These are phyloP conservation scores for Haematococcus sp. DNA, from an alignment of 139 green algal genomes.

Conservation along the genomic window DNA sequence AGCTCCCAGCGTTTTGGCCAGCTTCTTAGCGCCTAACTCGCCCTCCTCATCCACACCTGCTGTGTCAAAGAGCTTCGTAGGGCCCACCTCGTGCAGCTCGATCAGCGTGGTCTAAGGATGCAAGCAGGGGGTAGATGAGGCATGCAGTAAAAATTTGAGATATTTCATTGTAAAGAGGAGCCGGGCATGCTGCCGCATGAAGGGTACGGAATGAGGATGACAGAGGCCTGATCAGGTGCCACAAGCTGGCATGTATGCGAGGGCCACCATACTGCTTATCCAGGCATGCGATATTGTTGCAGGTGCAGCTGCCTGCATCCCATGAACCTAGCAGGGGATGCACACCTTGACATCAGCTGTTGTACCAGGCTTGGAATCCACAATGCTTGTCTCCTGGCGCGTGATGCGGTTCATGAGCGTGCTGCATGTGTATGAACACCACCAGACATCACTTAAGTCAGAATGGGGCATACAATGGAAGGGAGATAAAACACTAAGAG, in stretches of 20 bases:
- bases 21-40: constrained; percentile 59
- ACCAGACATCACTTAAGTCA: too few species aligned
- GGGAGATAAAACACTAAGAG: too few species aligned
- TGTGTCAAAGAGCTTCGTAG: constrained; percentile 67
- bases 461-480: too few species aligned
- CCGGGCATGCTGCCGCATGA: too few species aligned
- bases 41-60: constrained; percentile 47
- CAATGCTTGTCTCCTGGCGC: constrained; percentile 63
- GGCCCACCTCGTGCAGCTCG: constrained; percentile 65
- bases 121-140: background rate
- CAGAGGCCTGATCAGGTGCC: too few species aligned
- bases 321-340: background rate
- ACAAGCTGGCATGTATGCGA: too few species aligned
- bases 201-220: too few species aligned
- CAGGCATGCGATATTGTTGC: background rate
- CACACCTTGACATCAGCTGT: constrained; percentile 53
- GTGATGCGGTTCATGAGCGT: constrained; percentile 70
- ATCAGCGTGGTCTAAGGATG: constrained; percentile 47
- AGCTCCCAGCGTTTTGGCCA: constrained; percentile 41
- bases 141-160: too few species aligned
- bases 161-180: too few species aligned
- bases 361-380: constrained; percentile 63
- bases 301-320: background rate
- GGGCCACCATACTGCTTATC: background rate
- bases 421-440: background rate